Base-by-base conservation (phyloP, 805 yeast genomes). In the Wickerhamomyces sydowiorum region DNA sequence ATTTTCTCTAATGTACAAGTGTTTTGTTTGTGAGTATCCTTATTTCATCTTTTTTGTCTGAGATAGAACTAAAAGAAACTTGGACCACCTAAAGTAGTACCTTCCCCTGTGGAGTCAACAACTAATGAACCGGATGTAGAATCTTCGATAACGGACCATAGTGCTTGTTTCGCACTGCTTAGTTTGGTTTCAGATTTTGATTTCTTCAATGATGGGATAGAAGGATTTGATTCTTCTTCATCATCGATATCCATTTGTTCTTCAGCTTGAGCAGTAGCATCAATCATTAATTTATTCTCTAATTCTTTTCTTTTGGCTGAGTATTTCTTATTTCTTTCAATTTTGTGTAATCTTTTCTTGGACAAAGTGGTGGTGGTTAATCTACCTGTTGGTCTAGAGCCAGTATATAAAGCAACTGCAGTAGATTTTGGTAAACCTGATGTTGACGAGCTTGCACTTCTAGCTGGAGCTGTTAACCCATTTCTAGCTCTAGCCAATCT, bases 11-110 rank as follows among this genome's bases (percentile, higher is more conserved):
- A 25, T 15, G 35, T 32, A 39, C 37, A 39, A 35, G 7, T 15
- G 19, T n/a, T 19, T 29, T 8, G 19, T 5, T n/a, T 8, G 15
- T 8, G 32, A n/a, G n/a, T n/a, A n/a, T n/a, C n/a, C n/a, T n/a
- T n/a, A n/a, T n/a, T n/a, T n/a, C n/a, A n/a, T n/a, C n/a, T n/a
- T n/a, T n/a, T n/a, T n/a, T n/a, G n/a, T 17, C 34, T 46, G 9
- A 27, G 14, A 27, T 28, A 5, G 10, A 7, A 23, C 15, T 47
- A 65, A 44, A 64, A 73, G 67, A 70, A 80, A 60, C 48, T 72
- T 62, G 88, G 89, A 24, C 82, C 79, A 33, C 96, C 96, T 49
- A 89, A 64, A 12, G 95, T 83, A 27, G 96, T 89, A 44, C 96
- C 96, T 57, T 80, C 78, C 30, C 87, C 86, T 21, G 70, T 62